Percentiles rank a stretch among this genome's conserved stretches.
Conservation (phyloP, 805 yeast species). For the Pichia rugopelliculosa region DNA sequence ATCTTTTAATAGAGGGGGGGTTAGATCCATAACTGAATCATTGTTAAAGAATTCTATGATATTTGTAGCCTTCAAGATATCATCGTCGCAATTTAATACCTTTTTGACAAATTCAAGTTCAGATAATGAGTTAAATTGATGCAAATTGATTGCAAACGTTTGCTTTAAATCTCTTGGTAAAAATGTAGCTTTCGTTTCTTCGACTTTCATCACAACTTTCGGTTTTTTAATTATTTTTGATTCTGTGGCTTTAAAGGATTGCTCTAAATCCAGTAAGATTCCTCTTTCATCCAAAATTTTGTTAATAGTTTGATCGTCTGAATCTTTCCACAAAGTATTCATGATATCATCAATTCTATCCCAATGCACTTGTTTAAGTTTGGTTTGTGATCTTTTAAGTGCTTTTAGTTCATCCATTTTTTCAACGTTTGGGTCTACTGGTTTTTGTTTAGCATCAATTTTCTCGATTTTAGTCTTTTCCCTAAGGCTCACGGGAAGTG, state of each 20-base stretch:
- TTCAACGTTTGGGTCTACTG: constrained; percentile 8
- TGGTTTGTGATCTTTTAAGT: constrained; percentile 25
- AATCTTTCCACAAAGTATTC: constrained; percentile 56
- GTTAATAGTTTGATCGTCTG: constrained; percentile 37
- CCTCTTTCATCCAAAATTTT: constrained; percentile 50
- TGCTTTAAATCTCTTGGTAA: constrained; percentile 68
- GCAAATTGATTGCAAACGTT: constrained; percentile 73
- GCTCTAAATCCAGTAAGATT: constrained; percentile 57
- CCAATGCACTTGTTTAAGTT: constrained; percentile 78
- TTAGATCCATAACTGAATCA: constrained; percentile 54
- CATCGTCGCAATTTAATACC: constrained; percentile 54
- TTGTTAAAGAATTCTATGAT: constrained; percentile 64
- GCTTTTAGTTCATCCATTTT: constrained; percentile 8
- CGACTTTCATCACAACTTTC: constrained; percentile 29
- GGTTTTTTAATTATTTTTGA: constrained; percentile 23
- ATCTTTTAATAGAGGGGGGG: constrained; percentile 46
- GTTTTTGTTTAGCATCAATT: not conserved
- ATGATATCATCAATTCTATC: constrained; percentile 56
- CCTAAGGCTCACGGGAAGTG: not conserved
- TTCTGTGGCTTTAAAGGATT: constrained; percentile 41
- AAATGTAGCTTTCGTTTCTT: constrained; percentile 41
- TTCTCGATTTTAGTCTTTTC: not conserved
- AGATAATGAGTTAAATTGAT: constrained; percentile 45
- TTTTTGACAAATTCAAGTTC: constrained; percentile 49
- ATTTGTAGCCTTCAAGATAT: constrained; percentile 44